Evolutionary conservation across 768 basidiomycete genomes (phyloP).

Genomic region (Mycena polygramma): DNA sequence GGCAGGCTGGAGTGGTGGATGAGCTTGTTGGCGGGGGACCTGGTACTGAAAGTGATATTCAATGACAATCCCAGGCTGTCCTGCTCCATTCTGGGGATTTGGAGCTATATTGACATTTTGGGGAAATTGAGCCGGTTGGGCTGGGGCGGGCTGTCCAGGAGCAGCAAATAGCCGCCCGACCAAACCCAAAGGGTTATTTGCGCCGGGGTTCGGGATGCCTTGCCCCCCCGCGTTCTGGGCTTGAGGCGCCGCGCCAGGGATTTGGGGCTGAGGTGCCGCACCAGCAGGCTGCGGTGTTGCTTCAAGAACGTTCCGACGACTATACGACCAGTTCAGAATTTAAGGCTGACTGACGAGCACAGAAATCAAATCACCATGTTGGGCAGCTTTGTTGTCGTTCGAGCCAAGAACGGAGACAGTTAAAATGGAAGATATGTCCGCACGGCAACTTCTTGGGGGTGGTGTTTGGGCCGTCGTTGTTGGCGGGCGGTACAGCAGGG

Average conservation of each 20-base stretch:
- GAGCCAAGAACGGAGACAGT: constrained; percentile 97
- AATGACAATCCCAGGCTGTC: constrained; percentile 64
- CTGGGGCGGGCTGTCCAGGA: constrained; percentile 50
- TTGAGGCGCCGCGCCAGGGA: constrained; percentile 46
- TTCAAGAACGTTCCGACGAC: constrained; percentile 85
- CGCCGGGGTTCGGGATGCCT: constrained; percentile 47
- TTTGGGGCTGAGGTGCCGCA: constrained; percentile 46
- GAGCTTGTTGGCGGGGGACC: constrained; percentile 52
- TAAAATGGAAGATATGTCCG: constrained; percentile 98
- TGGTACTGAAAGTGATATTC: constrained; percentile 77
- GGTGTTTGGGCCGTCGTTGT: constrained; percentile 85
- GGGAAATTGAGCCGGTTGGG: constrained; percentile 48
- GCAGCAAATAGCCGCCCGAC: constrained; percentile 71
- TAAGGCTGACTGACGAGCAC: constrained; percentile 31
- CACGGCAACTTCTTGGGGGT: constrained; percentile 97
- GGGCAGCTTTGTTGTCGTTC: constrained; percentile 99
- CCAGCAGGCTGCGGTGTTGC: constrained; percentile 49
- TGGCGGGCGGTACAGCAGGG: constrained; percentile 45
- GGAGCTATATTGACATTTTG: constrained; percentile 42
- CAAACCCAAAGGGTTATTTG: constrained; percentile 65
- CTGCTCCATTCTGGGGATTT: constrained; percentile 52
- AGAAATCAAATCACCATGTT: constrained; percentile 79
- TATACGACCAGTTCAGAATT: constrained; percentile 42
- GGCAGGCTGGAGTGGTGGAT: constrained; percentile 56
- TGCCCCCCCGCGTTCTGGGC: constrained; percentile 43